Conservation (phyloP, 345 rosid species). For the Gossypium stocksii region DNA sequence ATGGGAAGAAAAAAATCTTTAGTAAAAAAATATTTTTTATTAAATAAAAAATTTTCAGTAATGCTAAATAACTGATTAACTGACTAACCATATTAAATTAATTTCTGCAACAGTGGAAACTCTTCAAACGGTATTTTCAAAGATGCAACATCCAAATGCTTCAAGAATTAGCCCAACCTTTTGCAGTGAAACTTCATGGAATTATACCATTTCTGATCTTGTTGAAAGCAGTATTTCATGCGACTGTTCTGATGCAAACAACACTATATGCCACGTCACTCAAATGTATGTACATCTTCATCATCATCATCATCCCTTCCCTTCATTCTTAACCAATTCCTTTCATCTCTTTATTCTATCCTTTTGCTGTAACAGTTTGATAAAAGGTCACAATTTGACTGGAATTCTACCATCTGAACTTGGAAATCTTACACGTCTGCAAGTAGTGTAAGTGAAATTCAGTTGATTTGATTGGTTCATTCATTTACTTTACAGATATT, state of each 20-base stretch:
- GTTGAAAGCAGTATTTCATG: slow-evolving; percentile 39
- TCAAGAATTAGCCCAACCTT: slow-evolving; percentile 28
- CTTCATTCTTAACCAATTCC: background rate
- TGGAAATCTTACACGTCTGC: slow-evolving; percentile 48
- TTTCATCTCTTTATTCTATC: background rate
- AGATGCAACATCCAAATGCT: slow-evolving; percentile 33
- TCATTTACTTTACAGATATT: background rate
- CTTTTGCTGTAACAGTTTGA: slow-evolving; percentile 32
- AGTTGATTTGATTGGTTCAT: background rate
- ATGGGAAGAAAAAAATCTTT: too few species aligned
- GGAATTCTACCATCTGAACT: slow-evolving; percentile 66
- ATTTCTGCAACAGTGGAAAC: slow-evolving; percentile 40
- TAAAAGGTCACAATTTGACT: slow-evolving; percentile 53
- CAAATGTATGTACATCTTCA: slow-evolving; percentile 31
- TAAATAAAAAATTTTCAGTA: too few species aligned
- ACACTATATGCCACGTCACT: slow-evolving; percentile 54
- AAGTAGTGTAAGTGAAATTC: slow-evolving; percentile 45
- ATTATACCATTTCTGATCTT: background rate
- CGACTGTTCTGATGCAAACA: slow-evolving; percentile 33
- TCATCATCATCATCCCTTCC: background rate
- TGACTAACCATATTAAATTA: background rate
- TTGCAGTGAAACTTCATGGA: slow-evolving; percentile 44
- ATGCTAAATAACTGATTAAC: background rate
- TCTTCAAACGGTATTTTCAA: slow-evolving; percentile 40
- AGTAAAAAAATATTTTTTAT: too few species aligned